Evolutionary conservation across 352 stramenopile genomes (phyloP).

Genomic region (Globisporangium spinosum): DNA sequence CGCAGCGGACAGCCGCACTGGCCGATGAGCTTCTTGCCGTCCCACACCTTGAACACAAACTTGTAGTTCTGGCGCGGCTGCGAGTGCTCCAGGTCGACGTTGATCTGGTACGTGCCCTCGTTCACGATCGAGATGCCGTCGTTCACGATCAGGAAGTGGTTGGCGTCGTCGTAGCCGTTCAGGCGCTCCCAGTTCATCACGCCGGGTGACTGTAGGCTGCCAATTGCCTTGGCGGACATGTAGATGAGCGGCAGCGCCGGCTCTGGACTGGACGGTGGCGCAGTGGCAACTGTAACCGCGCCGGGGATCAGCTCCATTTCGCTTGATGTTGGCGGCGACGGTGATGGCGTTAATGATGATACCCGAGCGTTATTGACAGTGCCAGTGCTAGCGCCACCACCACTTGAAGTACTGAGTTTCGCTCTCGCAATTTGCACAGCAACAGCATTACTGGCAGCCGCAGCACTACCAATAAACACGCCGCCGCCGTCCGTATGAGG

Average conservation of each 20-base stretch:
- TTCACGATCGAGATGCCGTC: constrained; percentile 31
- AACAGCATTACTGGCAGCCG: not conserved
- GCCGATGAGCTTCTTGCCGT: constrained; percentile 34
- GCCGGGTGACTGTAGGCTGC: constrained; percentile 28
- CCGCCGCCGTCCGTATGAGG: not conserved
- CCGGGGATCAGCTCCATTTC: not conserved
- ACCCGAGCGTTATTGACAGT: not conserved
- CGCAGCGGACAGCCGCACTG: constrained; percentile 36
- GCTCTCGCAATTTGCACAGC: not conserved
- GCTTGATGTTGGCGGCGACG: not conserved
- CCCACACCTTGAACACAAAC: constrained; percentile 36
- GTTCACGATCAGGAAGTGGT: constrained; percentile 20
- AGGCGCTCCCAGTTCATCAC: constrained; percentile 39
- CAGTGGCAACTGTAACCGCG: not conserved
- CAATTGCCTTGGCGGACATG: constrained; percentile 18
- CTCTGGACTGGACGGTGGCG: not conserved
- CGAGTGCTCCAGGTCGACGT: constrained; percentile 40
- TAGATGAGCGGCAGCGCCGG: constrained; percentile 28
- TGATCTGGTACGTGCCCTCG: constrained; percentile 38
- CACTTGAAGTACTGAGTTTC: not conserved
- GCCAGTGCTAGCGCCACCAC: not conserved
- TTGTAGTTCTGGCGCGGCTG: constrained; percentile 23
- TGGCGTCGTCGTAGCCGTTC: constrained; percentile 23
- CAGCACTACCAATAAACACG: not conserved
- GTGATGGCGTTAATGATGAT: not conserved